Evolutionary conservation across 257 asterid species (phyloP), one percentile per base, ranked within the genome.

Genomic region (Verbascum thapsus): DNA sequence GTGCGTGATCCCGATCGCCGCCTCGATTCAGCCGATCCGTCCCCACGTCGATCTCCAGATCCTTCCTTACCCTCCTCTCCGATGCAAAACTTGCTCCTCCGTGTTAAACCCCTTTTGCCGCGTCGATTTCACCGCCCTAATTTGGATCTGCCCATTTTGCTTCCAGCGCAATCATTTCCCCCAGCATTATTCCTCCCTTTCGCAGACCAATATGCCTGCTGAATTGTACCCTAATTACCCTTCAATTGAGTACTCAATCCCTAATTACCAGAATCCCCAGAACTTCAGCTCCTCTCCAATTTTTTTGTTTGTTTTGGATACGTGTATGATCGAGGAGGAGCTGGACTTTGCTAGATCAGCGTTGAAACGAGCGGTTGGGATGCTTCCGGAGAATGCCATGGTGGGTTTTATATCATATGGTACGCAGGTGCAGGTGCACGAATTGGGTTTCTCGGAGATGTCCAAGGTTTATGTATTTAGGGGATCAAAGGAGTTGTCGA

Each of bases 141-240:
- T 90, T 38, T 94, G 99, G 99, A 94, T 90, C 99, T 94, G 99
- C 59, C 97, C 99, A 0, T 85, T 94, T 39, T 94, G 99, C 81
- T 87, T 77, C 44, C 96, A 87, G 23, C 81, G 97, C 6, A 89
- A 90, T 63, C 89, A 82, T 51, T 94, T 94, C 19, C 97, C 99
- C 16, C 91, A 73, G 8, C 85, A 79, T 17, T 94, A 90, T 64
- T 62, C 82, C 0, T 66, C 87, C 52, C 83, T 94, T 50, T 82
- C 88, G 1, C 90, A 87, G 55, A 82, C 91, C 12, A 90, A 85
- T 58, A 23, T 84, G 53, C 99, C 99, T 2, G 97, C 92, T 13
- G 99, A 94, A 45, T 74, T 94, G 64, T 90, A 87, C 58, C 91
- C 95, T 7, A 89, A 94, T 72, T 94, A 72, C 43, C 86, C 95